Base-by-base conservation (phyloP, 2,329 filamentous ascomycete genomes). In the Pleochaeta shiraiana region DNA sequence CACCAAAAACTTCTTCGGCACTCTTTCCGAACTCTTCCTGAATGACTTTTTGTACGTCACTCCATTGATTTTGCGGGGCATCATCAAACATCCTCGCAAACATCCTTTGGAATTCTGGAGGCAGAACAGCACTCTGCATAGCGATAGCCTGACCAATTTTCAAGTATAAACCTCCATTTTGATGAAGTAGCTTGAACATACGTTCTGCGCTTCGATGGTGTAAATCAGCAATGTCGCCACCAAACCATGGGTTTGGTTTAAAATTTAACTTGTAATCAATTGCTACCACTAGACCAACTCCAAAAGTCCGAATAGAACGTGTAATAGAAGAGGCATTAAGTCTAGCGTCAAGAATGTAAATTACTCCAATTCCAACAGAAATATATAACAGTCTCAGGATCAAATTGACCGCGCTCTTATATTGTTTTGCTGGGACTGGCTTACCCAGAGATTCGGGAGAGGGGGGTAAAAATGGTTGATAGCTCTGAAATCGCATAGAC, bases 121-220 rank as follows among this genome's bases (percentile, higher is more conserved):
- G 93, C 67, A 98, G 77, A 30, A 97, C 85, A 0, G 92, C 92
- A 69, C 88, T 92, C 78, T 98, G 93, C 93, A 97, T 97, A 16
- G 92, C 93, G 69, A 98, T 92, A 4, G 93, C 93, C 78, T 98
- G 93, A 0, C 93, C 93, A 65, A 98, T 96, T 79, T 98, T 98
- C 72, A 97, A 79, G 73, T 97, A 98, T 21, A 98, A 76, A 0
- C 93, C 93, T 66, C 93, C 92, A 79, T 98, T 98, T 64, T 82
- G 78, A 30, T 88, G 81, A 68, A 97, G 79, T 67, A 98, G 77
- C 33, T 92, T 80, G 66, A 89, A 95, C 43, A 97, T 77, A 30
- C 88, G 81, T 76, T 90, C 83, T 0, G 93, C 93, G 72, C 87
- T 95, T 67, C 93, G 85, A 43, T 81, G 77, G 75, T 98, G 93